Conservation (phyloP, 495 filamentous ascomycete species). For the Coniosporium apollinis region DNA sequence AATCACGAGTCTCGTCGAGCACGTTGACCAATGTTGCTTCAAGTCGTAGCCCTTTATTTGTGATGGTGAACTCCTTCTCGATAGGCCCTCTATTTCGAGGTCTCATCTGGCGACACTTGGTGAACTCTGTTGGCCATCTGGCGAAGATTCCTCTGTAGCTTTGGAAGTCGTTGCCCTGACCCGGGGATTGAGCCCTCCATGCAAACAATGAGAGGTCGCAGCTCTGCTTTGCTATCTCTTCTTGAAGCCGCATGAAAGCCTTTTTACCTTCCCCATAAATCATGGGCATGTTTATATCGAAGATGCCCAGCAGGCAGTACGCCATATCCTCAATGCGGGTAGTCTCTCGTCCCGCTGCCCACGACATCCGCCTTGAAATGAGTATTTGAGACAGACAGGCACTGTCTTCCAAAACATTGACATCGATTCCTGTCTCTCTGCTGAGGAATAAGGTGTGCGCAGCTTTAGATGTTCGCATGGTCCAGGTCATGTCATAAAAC, state of each 20-base stretch:
- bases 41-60: too few species aligned
- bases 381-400: background rate
- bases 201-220: conserved; percentile 5
- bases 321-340: conserved; percentile 10
- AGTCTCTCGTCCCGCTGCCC: conserved; percentile 7
- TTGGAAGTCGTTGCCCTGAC: too few species aligned
- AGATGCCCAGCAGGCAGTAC: conserved; percentile 11
- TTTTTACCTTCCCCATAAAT: conserved; percentile 10
- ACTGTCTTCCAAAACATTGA: background rate
- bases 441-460: background rate
- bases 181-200: too few species aligned
- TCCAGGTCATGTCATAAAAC: conserved; percentile 4
- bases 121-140: too few species aligned
- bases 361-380: conserved; percentile 1
- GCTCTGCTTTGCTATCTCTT: conserved; percentile 4
- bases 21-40: too few species aligned
- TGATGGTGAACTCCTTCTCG: too few species aligned
- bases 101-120: too few species aligned
- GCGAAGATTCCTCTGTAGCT: too few species aligned
- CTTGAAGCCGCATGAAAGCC: conserved; percentile 8
- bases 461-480: background rate
- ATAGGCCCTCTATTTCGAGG: too few species aligned
- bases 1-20: too few species aligned
- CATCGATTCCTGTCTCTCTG: background rate
- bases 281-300: conserved; percentile 13